A percentile compares a stretch with the other conserved stretches of the same genome.
These are phyloP conservation scores for Boletus subluridellus DNA, from an alignment of 1,284 basidiomycete species.

Conservation along the genomic window DNA sequence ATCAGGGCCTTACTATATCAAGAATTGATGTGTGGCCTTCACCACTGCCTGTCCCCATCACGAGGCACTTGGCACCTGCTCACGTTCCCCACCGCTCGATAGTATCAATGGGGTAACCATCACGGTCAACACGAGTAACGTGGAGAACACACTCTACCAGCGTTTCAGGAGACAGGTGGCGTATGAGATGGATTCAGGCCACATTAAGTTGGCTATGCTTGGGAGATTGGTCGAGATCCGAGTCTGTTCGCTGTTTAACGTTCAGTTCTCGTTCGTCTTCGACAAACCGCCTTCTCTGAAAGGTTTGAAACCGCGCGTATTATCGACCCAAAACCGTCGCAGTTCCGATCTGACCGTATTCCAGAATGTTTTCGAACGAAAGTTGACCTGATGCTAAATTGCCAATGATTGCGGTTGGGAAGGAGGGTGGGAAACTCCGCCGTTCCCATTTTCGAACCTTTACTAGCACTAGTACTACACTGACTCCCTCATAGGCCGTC, in stretches of 20 bases:
- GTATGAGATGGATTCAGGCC: background rate
- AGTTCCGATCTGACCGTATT: background rate
- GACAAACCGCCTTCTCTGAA: background rate
- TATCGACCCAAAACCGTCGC: background rate
- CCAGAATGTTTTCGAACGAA: background rate
- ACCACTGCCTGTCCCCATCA: no score
- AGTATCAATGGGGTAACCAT: background rate
- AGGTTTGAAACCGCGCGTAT: background rate
- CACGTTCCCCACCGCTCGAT: background rate
- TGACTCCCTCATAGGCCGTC: no score
- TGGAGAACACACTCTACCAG: background rate
- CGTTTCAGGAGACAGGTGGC: background rate
- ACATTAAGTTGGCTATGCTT: background rate
- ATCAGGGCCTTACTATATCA: background rate
- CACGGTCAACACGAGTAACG: background rate
- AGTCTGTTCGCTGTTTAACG: background rate
- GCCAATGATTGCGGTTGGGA: background rate
- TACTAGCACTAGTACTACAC: no score
- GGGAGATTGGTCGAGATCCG: background rate
- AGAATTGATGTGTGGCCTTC: background rate
- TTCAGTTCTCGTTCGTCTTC: background rate
- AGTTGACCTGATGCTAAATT: background rate
- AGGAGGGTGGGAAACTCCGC: background rate
- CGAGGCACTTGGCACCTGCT: background rate
- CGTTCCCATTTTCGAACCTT: background rate